Evolutionary conservation across 805 yeast genomes (phyloP).

Genomic region (Metschnikowia cubensis): DNA sequence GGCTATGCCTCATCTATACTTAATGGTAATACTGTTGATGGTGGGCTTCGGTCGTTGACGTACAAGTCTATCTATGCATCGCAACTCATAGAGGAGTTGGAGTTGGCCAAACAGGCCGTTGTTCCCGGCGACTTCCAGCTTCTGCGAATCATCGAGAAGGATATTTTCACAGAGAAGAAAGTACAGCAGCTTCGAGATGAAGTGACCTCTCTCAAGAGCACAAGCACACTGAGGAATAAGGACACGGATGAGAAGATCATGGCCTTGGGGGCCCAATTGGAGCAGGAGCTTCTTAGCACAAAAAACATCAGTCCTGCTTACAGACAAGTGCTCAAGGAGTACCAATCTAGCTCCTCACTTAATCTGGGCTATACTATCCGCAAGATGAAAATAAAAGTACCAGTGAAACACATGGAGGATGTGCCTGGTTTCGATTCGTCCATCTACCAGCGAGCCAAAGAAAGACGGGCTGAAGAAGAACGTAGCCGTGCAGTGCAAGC

Average conservation of each 20-base stretch:
- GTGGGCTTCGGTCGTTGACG: slow-evolving; percentile 39
- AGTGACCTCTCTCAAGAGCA: slow-evolving; percentile 11
- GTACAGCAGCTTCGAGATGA: slow-evolving; percentile 23
- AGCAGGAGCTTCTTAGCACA: slow-evolving; percentile 10
- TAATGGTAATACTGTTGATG: slow-evolving; percentile 39
- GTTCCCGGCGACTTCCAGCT: slow-evolving; percentile 16
- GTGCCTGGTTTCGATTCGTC: slow-evolving; percentile 16
- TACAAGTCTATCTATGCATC: slow-evolving; percentile 38
- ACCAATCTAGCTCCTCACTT: not conserved
- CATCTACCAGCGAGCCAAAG: slow-evolving; percentile 13
- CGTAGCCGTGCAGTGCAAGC: slow-evolving; percentile 1
- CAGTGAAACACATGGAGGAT: slow-evolving; percentile 14
- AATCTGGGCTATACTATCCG: slow-evolving; percentile 5
- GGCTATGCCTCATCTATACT: slow-evolving; percentile 34
- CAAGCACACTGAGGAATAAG: not conserved
- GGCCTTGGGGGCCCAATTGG: slow-evolving; percentile 10
- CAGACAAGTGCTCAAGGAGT: slow-evolving; percentile 2
- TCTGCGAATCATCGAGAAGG: slow-evolving; percentile 18
- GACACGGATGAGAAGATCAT: slow-evolving; percentile 8
- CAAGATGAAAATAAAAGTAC: slow-evolving; percentile 2
- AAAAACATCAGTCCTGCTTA: slow-evolving; percentile 7
- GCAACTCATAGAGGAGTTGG: slow-evolving; percentile 33
- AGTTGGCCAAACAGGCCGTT: slow-evolving; percentile 28
- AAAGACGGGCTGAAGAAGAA: slow-evolving; percentile 13
- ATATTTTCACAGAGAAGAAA: slow-evolving; percentile 14